Percentiles rank a stretch among this genome's conserved stretches.
Conservation (phyloP, 495 filamentous ascomycete genomes). For the Xylaria venustula region DNA sequence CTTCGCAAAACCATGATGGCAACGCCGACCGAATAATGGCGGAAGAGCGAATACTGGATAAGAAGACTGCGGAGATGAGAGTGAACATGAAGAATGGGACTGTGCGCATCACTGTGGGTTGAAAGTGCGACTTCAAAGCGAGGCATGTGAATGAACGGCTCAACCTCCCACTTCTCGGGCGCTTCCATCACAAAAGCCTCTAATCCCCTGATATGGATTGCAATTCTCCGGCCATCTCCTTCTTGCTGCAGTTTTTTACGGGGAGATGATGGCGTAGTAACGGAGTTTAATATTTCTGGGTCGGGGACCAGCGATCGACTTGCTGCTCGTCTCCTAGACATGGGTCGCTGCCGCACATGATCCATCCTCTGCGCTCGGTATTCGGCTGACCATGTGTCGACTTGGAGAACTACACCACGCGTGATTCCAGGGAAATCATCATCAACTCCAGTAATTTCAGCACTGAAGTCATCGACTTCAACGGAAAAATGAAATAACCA, state of each 20-base stretch:
- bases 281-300: conserved; percentile 53
- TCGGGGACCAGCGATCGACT: conserved; percentile 59
- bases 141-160: conserved; percentile 83
- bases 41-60: conserved; percentile 88
- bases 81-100: conserved; percentile 83
- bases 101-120: conserved; percentile 80
- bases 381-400: conserved; percentile 88
- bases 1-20: conserved; percentile 72
- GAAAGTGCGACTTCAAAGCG: conserved; percentile 82
- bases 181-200: conserved; percentile 89
- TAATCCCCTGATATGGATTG: conserved; percentile 75
- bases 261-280: conserved; percentile 61
- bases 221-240: conserved; percentile 81
- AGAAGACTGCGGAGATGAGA: conserved; percentile 74
- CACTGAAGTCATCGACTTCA: conserved; percentile 81
- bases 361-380: conserved; percentile 81
- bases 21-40: conserved; percentile 86
- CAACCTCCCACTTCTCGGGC: conserved; percentile 76
- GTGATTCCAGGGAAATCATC: conserved; percentile 71
- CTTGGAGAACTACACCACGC: conserved; percentile 77
- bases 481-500: conserved; percentile 86
- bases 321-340: conserved; percentile 56
- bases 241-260: conserved; percentile 54
- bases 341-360: conserved; percentile 42
- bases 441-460: conserved; percentile 90